Evolutionary conservation across 306 rosid species (phyloP), one percentile per base, ranked within the genome.

Genomic region (Rubus idaeus): DNA sequence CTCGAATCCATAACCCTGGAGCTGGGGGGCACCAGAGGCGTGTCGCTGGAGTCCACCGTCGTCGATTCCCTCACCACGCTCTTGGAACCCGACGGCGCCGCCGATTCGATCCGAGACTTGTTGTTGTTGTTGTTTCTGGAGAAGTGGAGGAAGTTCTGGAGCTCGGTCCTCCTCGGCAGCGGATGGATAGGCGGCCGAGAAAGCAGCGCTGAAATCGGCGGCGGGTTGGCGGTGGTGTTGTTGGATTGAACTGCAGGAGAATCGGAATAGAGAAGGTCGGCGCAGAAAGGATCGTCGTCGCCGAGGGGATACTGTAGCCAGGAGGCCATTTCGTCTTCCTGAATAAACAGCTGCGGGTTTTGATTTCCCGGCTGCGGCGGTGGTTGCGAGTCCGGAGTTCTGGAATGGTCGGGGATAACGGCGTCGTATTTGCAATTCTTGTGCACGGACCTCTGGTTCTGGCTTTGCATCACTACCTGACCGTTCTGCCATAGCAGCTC

Each of bases 401-500:
- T 80, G 82, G 2, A 81, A 39, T 85, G 88, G 17, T 77, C 75
- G 11, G 89, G 85, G 66, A 60, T 39, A 8, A 65, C 68, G 37
- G 71, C 80, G 73, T 72, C 80, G 72, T 76, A 56, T 70, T 81
- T 81, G 52, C 67, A 3, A 75, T 77, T 88, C 75, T 72, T 84
- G 13, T 20, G 70, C 5, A 23, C 41, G 2, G 90, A 75, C 18
- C 87, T 82, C 11, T 90, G 92, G 72, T 69, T 90, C 63, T 86
- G 93, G 80, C 83, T 88, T 18, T 86, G 91, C 85, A 85, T 74
- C 39, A 87, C 87, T 16, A 88, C 88, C 46, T 83, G 89, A 3
- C 98, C 97, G 83, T 91, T 82, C 57, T 91, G 84, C 96, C 96
- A 91, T 1, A 93, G 76, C n/a, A 93, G 85, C 82, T 93, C 92